Evolutionary conservation across 2,329 filamentous ascomycete genomes (phyloP).

Genomic region (Botryotinia convoluta): DNA sequence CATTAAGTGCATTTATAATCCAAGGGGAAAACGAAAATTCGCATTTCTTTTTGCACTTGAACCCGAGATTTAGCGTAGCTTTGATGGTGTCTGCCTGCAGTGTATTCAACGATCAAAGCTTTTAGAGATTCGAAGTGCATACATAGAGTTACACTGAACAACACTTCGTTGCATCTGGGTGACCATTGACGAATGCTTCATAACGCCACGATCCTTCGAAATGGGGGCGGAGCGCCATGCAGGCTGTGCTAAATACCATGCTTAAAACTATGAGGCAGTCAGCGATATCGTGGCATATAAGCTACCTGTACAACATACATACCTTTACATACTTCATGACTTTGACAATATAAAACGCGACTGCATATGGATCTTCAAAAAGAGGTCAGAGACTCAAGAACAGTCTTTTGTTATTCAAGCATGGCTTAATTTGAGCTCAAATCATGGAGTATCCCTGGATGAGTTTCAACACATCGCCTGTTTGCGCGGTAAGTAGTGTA

Average conservation of each 20-base stretch:
- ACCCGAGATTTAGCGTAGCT: not conserved
- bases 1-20: not conserved
- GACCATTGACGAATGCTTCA: conserved; percentile 12
- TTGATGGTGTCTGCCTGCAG: conserved; percentile 1
- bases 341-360: not conserved
- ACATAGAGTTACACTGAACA: not conserved
- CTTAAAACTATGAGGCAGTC: conserved; percentile 6
- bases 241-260: not conserved
- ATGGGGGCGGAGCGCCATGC: not conserved
- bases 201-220: conserved; percentile 17
- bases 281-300: conserved; percentile 1
- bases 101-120: not conserved
- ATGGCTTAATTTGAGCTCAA: conserved; percentile 8
- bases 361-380: conserved; percentile 17
- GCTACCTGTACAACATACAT: not conserved
- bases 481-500: not conserved
- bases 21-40: not conserved
- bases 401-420: not conserved
- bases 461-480: conserved; percentile 3
- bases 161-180: not conserved
- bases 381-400: conserved; percentile 8
- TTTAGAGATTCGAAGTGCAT: not conserved
- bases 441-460: not conserved
- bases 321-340: conserved; percentile 1
- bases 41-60: not conserved